phyloP scores from a whole-genome alignment of 192 early-diverging fungal species.

The Gigaspora rosea region DNA sequence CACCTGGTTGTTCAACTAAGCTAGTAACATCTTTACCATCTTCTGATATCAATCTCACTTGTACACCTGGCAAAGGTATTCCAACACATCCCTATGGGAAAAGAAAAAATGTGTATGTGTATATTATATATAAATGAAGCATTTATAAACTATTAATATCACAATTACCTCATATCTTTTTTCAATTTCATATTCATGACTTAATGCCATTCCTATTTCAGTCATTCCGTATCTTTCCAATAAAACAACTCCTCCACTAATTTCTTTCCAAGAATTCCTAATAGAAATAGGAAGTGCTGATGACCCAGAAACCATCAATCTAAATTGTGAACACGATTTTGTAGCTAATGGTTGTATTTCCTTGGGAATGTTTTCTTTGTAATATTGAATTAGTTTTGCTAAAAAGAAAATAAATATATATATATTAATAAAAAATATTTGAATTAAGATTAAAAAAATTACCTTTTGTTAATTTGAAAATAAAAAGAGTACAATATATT shows the following conservation, averaged over 20 bases:
- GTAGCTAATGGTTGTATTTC: constrained; percentile 45
- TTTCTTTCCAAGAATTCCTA: constrained; percentile 66
- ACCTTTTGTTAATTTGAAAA: neutral
- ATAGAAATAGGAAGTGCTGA: constrained; percentile 72
- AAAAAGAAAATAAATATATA: neutral
- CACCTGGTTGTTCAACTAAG: constrained; percentile 55
- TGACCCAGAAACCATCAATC: constrained; percentile 80
- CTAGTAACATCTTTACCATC: constrained; percentile 55
- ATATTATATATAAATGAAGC: constrained; percentile 16
- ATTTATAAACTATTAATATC: neutral
- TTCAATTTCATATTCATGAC: constrained; percentile 50
- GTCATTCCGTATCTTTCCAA: constrained; percentile 90
- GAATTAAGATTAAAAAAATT: neutral
- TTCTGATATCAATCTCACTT: constrained; percentile 58
- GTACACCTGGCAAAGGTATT: constrained; percentile 69
- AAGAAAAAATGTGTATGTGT: neutral
- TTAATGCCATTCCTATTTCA: constrained; percentile 90
- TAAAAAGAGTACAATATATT: constrained; percentile 60
- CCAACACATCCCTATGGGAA: constrained; percentile 66
- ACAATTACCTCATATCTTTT: constrained; percentile 40
- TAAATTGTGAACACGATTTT: constrained; percentile 60
- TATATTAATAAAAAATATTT: neutral
- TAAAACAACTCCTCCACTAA: constrained; percentile 70
- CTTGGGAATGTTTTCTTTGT: constrained; percentile 45
- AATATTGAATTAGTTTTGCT: constrained; percentile 65